phyloP scores from a whole-genome alignment of 2,329 filamentous ascomycete species.

The Fusarium continuum region DNA sequence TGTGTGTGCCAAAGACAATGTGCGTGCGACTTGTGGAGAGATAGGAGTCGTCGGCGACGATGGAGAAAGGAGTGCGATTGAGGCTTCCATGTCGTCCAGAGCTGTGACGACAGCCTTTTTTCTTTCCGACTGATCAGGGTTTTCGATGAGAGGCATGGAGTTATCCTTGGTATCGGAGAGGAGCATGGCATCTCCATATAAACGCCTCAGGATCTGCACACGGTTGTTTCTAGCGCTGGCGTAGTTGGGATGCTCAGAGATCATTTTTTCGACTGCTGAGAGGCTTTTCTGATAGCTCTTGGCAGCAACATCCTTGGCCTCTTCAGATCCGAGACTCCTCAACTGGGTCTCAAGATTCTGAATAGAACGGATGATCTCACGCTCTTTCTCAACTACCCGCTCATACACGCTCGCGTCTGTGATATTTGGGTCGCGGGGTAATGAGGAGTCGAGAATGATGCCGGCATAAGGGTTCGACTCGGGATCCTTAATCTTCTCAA shows the following conservation, averaged over 20 bases:
- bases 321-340: constrained; percentile 52
- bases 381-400: constrained; percentile 59
- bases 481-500: constrained; percentile 74
- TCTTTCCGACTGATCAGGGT: constrained; percentile 51
- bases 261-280: constrained; percentile 62
- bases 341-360: constrained; percentile 65
- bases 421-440: constrained; percentile 67
- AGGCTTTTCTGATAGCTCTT: constrained; percentile 59
- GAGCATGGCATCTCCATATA: constrained; percentile 70
- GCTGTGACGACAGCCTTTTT: constrained; percentile 51
- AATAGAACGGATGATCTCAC: constrained; percentile 62
- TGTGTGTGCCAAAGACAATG: constrained; percentile 75
- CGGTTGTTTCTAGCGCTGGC: constrained; percentile 80
- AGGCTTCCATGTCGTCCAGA: constrained; percentile 64
- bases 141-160: constrained; percentile 54
- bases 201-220: constrained; percentile 70
- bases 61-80: constrained; percentile 68
- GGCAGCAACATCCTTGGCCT: constrained; percentile 50
- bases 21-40: constrained; percentile 71
- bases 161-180: constrained; percentile 52
- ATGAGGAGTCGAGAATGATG: constrained; percentile 62
- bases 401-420: constrained; percentile 61
- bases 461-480: constrained; percentile 66
- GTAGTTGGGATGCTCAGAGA: constrained; percentile 69
- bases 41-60: constrained; percentile 59